A percentile compares a stretch with the other conserved stretches of the same genome.
Conservation (phyloP, 148 eudicot genomes). For the Spergularia bocconei region DNA sequence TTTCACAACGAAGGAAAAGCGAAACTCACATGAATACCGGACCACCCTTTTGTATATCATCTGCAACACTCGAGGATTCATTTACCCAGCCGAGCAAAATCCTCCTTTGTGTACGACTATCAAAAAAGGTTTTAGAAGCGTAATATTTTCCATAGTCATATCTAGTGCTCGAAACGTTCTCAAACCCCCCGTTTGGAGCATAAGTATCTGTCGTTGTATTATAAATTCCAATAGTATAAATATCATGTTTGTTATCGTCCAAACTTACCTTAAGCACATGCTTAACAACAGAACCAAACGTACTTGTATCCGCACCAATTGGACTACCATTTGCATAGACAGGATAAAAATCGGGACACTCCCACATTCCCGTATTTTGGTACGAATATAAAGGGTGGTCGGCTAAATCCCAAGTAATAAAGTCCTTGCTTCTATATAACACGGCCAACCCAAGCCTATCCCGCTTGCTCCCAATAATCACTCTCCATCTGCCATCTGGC, state of each 20-base stretch:
- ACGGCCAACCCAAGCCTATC: conserved; percentile 32
- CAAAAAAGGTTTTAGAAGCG: conserved; percentile 45
- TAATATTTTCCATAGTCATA: conserved; percentile 47
- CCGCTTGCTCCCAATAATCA: conserved; percentile 35
- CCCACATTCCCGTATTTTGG: conserved; percentile 27
- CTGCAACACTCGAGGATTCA: conserved; percentile 25
- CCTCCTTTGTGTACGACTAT: conserved; percentile 32
- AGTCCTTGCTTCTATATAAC: conserved; percentile 57
- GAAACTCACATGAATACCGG: conserved; percentile 39
- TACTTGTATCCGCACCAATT: conserved; percentile 28
- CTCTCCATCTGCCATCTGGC: conserved; percentile 44
- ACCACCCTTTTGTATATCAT: conserved; percentile 36
- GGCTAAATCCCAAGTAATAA: conserved; percentile 41
- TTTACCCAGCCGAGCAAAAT: conserved; percentile 38
- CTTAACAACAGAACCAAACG: conserved; percentile 11
- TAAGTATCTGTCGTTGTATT: conserved; percentile 27
- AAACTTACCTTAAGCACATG: conserved; percentile 47
- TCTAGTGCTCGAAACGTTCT: conserved; percentile 19
- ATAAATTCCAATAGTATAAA: conserved; percentile 40
- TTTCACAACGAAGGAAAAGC: background rate
- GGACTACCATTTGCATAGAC: conserved; percentile 13
- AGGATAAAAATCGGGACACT: conserved; percentile 31
- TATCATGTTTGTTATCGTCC: conserved; percentile 22
- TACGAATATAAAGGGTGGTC: conserved; percentile 41
- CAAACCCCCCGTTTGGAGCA: conserved; percentile 28